Evolutionary conservation across 2,329 filamentous ascomycete species (phyloP), one percentile per base, ranked within the genome.

Genomic region (Elsinoe australis): DNA sequence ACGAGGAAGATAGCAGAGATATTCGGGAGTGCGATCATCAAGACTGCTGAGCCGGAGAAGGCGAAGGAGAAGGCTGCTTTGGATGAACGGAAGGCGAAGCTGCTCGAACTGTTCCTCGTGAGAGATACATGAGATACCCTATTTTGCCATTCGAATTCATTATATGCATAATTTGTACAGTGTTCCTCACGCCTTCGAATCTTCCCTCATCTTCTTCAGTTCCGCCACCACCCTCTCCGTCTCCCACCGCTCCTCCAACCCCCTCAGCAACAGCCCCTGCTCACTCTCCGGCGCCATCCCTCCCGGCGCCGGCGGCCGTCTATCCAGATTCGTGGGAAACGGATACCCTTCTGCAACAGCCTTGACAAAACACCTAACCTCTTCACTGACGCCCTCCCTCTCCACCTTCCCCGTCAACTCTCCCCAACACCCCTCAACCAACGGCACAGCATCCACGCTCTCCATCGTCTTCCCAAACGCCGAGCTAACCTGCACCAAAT

Each of bases 71-170:
- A 68, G 54, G 80, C 72, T 51, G 65, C 68, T 0, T 64, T 72
- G 10, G 79, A 82, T 53, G 84, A 84, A 50, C 76, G 77, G 61
- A 83, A 80, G 68, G 72, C 73, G 49, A 73, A 73, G 7, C 66
- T 89, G 9, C 61, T 94, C 22, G 84, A 88, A 60, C 67, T 87
- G 21, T 94, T 94, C 55, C 59, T 87, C 51, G 70, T 66, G 38
- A 62, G 63, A 42, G 59, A 62, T 42, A 41, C 50, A 6, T 29
- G 26, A 29, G 12, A n/a, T n/a, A n/a, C n/a, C n/a, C n/a, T n/a
- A n/a, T n/a, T n/a, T n/a, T n/a, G n/a, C n/a, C n/a, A n/a, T n/a
- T n/a, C n/a, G n/a, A n/a, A n/a, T n/a, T n/a, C n/a, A n/a, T n/a
- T n/a, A n/a, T n/a, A n/a, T n/a, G n/a, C n/a, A n/a, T n/a, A n/a